Conservation (phyloP, 2,329 filamentous ascomycete genomes). For the Aspergillus ruber region DNA sequence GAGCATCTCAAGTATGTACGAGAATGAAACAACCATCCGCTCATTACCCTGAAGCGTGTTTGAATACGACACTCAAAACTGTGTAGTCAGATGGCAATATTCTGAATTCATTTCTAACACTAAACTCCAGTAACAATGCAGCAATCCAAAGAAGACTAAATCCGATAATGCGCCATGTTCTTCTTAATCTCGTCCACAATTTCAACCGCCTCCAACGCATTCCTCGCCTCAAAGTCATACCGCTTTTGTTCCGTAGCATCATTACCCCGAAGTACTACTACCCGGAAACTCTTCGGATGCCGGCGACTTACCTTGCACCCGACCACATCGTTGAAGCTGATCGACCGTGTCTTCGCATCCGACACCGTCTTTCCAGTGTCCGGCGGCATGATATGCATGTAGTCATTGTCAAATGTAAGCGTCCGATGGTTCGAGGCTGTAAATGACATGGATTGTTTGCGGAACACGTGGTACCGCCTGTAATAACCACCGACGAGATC, state of each 20-base stretch:
- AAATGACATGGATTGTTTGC: slow-evolving; percentile 61
- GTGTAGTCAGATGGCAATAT: too few species aligned
- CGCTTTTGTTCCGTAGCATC: slow-evolving; percentile 59
- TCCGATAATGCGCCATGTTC: slow-evolving; percentile 45
- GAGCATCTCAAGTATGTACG: too few species aligned
- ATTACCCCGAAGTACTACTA: slow-evolving; percentile 54
- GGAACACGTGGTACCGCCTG: slow-evolving; percentile 57
- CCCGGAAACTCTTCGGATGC: slow-evolving; percentile 58
- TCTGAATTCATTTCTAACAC: too few species aligned
- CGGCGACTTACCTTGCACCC: slow-evolving; percentile 59
- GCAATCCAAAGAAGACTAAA: slow-evolving; percentile 15
- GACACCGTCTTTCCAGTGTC: slow-evolving; percentile 49
- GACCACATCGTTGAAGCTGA: slow-evolving; percentile 58
- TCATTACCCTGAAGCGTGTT: too few species aligned
- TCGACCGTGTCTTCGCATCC: slow-evolving; percentile 53
- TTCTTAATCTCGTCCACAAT: slow-evolving; percentile 60
- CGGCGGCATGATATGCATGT: slow-evolving; percentile 58
- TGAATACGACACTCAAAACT: too few species aligned
- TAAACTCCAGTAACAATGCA: too few species aligned
- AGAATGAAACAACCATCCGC: too few species aligned
- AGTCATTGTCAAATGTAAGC: slow-evolving; percentile 58
- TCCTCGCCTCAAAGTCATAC: slow-evolving; percentile 60
- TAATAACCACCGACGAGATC: slow-evolving; percentile 46
- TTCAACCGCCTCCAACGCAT: slow-evolving; percentile 51
- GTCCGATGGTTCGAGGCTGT: slow-evolving; percentile 55